A percentile compares a stretch with the other conserved stretches of the same genome.
These are phyloP conservation scores for Avena atlantica DNA, from an alignment of 176 grass and related monocot species.

Conservation along the genomic window DNA sequence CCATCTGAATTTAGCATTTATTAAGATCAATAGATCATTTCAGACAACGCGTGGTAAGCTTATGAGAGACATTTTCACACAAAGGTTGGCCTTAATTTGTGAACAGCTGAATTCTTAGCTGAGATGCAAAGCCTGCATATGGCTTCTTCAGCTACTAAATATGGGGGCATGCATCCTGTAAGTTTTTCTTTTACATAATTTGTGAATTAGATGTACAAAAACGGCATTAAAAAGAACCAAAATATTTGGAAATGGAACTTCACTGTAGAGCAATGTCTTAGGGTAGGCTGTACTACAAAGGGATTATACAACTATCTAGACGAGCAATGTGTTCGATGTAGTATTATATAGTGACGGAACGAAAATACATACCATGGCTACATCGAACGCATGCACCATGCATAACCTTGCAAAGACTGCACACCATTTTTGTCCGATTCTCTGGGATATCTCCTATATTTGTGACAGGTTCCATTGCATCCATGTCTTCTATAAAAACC, in stretches of 20 bases:
- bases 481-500: conserved; percentile 64
- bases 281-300: background rate
- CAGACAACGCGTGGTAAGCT: background rate
- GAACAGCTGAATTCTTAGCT: too few species aligned
- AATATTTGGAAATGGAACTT: background rate
- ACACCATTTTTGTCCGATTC: conserved; percentile 68
- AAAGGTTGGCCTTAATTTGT: conserved; percentile 1
- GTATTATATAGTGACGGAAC: conserved; percentile 7
- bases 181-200: background rate
- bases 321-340: background rate
- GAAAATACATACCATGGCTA: conserved; percentile 89
- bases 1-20: conserved; percentile 16
- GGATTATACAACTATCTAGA: background rate
- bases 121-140: too few species aligned
- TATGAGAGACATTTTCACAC: background rate
- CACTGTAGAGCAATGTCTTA: background rate
- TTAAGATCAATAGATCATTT: conserved; percentile 4
- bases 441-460: conserved; percentile 62
- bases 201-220: background rate
- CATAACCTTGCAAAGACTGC: conserved; percentile 88
- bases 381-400: conserved; percentile 89
- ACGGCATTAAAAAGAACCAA: background rate
- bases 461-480: conserved; percentile 75
- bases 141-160: conserved; percentile 1
- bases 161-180: background rate